Base-by-base conservation (phyloP, 192 early-diverging fungal species). In the Coemansia sp. region DNA sequence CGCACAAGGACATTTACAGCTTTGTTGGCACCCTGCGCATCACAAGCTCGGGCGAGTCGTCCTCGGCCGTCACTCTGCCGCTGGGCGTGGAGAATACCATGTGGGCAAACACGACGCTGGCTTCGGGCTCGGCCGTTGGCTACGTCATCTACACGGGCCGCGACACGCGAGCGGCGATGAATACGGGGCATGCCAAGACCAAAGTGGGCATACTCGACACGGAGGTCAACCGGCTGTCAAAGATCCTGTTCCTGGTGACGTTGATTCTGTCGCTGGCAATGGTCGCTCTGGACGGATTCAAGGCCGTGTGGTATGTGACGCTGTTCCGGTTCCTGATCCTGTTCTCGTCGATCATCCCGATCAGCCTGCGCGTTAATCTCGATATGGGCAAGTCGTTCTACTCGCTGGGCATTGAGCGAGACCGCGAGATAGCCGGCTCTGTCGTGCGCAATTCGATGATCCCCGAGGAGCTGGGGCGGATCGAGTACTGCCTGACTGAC, bases 321-420 rank as follows among this genome's bases (percentile, higher is more conserved):
- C 73, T 94, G 64, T 91, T 95, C 72, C 90, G 96, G 33, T 98
- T 98, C 78, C 79, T 98, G 69, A 98, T 98, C 68, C 86, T 98
- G 39, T 95, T 97, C 70, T 95, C 93, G 44, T 94, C 92, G 6
- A 98, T 98, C 23, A 98, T 98, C 53, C 96, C 96, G 0, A 96
- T 98, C 78, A 92, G 93, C 68, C 77, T 98, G 57, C 91, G 95
- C 53, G 96, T 98, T 9, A 98, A 96, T 73, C 78, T 98, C 62
- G 96, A 98, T 68, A 95, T 97, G 94, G 95, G 95, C 37, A 98
- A 98, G 84, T 91, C 92, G 1, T 90, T 95, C n/a, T 96, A 96
- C 77, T 91, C 88, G 42, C 78, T 86, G 83, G 90, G 90, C 53
- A 98, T 97, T n/a, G 91, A 92, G 88, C 87, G 88, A 30, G 96